phyloP scores from a whole-genome alignment of 805 yeast species.

The Hanseniaspora lachancei region DNA sequence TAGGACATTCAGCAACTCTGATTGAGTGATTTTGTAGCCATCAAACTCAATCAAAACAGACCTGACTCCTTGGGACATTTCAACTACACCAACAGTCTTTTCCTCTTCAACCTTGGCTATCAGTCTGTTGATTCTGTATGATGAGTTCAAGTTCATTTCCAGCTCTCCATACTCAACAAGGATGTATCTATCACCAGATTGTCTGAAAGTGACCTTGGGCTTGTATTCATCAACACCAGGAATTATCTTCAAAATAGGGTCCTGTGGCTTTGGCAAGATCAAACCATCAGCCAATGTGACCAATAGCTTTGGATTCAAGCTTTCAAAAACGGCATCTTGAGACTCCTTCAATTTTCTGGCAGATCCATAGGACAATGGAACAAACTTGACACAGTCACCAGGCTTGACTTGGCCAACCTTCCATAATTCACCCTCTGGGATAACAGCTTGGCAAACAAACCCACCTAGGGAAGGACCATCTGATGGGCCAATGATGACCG shows the following conservation, averaged over 20 bases:
- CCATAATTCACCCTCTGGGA: conserved; percentile 94
- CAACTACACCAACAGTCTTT: conserved; percentile 68
- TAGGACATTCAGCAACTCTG: conserved; percentile 46
- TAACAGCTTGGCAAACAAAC: conserved; percentile 92
- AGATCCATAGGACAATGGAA: conserved; percentile 55
- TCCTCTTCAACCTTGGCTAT: conserved; percentile 56
- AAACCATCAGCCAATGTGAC: conserved; percentile 25
- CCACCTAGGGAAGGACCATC: conserved; percentile 98
- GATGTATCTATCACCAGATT: conserved; percentile 91
- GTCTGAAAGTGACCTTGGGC: conserved; percentile 76
- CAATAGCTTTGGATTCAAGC: conserved; percentile 14
- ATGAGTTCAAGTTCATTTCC: conserved; percentile 66
- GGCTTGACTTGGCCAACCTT: conserved; percentile 96
- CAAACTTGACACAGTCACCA: conserved; percentile 72
- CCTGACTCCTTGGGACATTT: conserved; percentile 95
- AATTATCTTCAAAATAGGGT: conserved; percentile 53
- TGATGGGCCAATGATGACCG: conserved; percentile 77
- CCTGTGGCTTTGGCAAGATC: conserved; percentile 37
- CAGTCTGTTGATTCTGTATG: conserved; percentile 75
- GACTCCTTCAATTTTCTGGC: conserved; percentile 51
- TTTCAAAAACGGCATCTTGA: conserved; percentile 45
- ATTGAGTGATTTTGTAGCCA: conserved; percentile 49
- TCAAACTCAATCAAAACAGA: conserved; percentile 83
- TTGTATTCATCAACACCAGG: conserved; percentile 36
- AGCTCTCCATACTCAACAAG: conserved; percentile 89